Evolutionary conservation across 139 green algal species (phyloP).

Genomic region (Chlamydomonas asymmetrica): DNA sequence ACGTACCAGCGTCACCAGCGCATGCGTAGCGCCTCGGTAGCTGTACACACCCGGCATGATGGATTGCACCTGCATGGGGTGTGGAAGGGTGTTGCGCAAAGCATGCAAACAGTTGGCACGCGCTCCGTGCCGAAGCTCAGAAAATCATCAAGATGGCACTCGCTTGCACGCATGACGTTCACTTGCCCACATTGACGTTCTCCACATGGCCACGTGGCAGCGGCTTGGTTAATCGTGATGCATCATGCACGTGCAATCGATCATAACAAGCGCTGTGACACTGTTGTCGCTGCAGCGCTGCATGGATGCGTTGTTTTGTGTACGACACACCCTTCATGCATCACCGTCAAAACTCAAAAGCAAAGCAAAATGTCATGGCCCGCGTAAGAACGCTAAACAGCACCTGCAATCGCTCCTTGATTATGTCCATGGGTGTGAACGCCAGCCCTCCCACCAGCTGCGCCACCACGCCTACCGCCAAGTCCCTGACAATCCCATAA

Average conservation of each 20-base stretch:
- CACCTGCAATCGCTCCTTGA: slow-evolving; percentile 89
- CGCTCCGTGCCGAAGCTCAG: too few relatives aligned
- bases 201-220: not conserved
- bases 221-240: not conserved
- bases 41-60: slow-evolving; percentile 3
- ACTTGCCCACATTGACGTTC: too few relatives aligned
- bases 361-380: too few relatives aligned
- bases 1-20: not conserved
- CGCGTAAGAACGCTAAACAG: too few relatives aligned
- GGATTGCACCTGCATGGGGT: not conserved
- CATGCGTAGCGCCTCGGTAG: slow-evolving; percentile 4
- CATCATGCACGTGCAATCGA: not conserved
- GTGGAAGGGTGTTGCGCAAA: too few relatives aligned
- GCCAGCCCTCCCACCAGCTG: slow-evolving; percentile 78
- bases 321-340: too few relatives aligned
- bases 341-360: too few relatives aligned
- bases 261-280: too few relatives aligned
- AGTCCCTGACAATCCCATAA: slow-evolving; percentile 57
- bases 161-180: too few relatives aligned
- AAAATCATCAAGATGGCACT: too few relatives aligned
- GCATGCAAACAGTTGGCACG: too few relatives aligned
- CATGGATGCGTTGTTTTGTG: not conserved
- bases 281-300: too few relatives aligned
- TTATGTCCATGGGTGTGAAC: slow-evolving; percentile 89
- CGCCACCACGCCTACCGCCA: slow-evolving; percentile 63